Base-by-base conservation (phyloP, 1,284 basidiomycete genomes). In the Moesziomyces antarcticus region DNA sequence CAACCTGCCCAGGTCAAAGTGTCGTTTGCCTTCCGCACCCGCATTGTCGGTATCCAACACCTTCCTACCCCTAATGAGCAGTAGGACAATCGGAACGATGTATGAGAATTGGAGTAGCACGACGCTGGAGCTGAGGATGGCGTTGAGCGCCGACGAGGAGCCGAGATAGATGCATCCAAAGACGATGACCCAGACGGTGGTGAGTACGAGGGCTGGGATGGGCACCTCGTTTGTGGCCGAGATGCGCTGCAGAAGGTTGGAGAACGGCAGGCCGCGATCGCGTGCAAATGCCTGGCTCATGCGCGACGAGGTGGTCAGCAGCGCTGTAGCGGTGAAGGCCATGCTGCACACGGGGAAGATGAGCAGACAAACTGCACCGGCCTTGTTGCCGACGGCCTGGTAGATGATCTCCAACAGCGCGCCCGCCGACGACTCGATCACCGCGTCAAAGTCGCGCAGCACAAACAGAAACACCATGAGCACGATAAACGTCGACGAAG, bases 281-380 rank as follows among this genome's bases (percentile, higher is more conserved):
- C 90, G 86, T 0, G 91, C 90, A 71, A 92, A 91, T 40, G 89
- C 88, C 85, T 89, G 90, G 1, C 88, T 89, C 78, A 90, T 89
- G 20, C 91, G 87, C 1, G 89, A 90, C 13, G 89, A 88, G 3
- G 89, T 89, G 50, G 89, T 67, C 3, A 78, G 52, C 18, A 78
- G 52, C 1, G 64, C 73, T 3, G 68, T 66, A 1, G 70, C 76
- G 8, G 81, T 76, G 20, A 84, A 83, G 20, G 78, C 80, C 86
- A 87, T 86, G 20, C 78, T 81, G 9, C 55, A 27, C 48, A 86
- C 82, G 1, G 86, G 85, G 75, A 87, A 85, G 55, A 85, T 82
- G 42, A 81, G 66, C 18, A 88, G 67, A 62, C 89, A 89, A 65
- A 91, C 89, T 0, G 91, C 89, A 11, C 90, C 91, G 0, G 86